Evolutionary conservation across 352 stramenopile species (phyloP), one percentile per base, ranked within the genome.

Genomic region (Globisporangium spiculum): DNA sequence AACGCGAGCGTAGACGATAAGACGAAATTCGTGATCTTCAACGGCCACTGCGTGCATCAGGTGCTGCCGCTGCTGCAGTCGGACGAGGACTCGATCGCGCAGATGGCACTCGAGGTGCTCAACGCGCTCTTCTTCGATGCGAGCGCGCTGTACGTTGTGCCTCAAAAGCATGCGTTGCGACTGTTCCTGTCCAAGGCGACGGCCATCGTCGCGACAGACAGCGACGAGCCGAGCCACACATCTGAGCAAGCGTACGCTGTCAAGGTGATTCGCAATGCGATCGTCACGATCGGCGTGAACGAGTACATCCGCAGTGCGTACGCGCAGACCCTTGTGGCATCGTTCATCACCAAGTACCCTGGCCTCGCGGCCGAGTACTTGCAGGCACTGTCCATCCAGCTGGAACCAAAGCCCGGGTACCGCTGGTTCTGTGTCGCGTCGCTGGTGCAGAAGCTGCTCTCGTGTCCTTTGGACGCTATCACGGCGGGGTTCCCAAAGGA

Each of bases 381-480:
- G 20, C 60, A 80, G 26, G 76, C 76, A 7, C 46, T 93, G 44
- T 68, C 83, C 0, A 66, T 91, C 18, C 86, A 89, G 34, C 73
- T 96, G 16, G 86, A 96, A 63, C 89, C 89, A 1, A 88, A 88
- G 27, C 76, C 79, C 1, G 83, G 76, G 2, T 96, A 81, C 59
- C 83, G 86, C 46, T 96, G 89, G 89, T 96, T 94, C 66, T 85
- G 74, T 24, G 75, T 90, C 5, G 78, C 79, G 0, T 92, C 84
- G 9, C 74, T 95, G 30, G 69, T 95, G 30, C 81, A 93, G 58
- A 87, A 84, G 41, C 58, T 93, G 41, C 70, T 96, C 12, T 74
- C 76, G 1, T 84, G 72, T 24, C 75, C 86, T 3, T 62, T 95
- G 10, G 72, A 86, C 57, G 72, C 75, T 0, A 61, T 75, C n/a